These are phyloP conservation scores for Collybia mongolica DNA, from an alignment of 768 basidiomycete genomes.

Conservation along the genomic window DNA sequence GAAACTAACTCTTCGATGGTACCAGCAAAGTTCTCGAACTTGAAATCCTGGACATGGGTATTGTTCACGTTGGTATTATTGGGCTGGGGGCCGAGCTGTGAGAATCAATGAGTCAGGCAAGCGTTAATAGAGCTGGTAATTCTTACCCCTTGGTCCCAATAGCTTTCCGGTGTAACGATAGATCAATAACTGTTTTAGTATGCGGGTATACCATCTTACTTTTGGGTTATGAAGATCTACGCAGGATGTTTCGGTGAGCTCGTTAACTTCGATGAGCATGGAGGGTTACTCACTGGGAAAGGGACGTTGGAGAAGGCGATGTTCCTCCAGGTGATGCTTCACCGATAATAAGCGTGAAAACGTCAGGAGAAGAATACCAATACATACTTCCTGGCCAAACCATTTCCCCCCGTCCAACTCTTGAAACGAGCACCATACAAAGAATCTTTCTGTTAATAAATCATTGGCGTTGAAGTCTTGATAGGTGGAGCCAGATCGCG, in stretches of 20 bases:
- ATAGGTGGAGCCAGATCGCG: not conserved
- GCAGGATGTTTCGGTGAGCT: not conserved
- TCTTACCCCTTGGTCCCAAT: constrained; percentile 59
- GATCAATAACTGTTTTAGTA: not conserved
- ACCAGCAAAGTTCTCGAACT: constrained; percentile 54
- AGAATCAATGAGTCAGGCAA: not conserved
- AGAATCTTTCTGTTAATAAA: constrained; percentile 36
- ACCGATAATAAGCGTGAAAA: not conserved
- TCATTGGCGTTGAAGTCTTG: not conserved
- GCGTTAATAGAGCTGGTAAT: not conserved
- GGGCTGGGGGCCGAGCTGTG: constrained; percentile 39
- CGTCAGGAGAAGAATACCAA: not conserved
- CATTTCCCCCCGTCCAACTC: constrained; percentile 66
- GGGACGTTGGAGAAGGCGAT: constrained; percentile 51
- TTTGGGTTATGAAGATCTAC: constrained; percentile 63
- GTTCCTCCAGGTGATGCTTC: constrained; percentile 58
- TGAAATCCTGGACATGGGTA: constrained; percentile 55
- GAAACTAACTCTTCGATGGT: constrained; percentile 43
- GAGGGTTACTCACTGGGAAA: constrained; percentile 43
- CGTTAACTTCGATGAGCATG: not conserved
- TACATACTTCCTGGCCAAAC: constrained; percentile 51
- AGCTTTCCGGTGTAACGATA: constrained; percentile 33
- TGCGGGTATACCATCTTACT: constrained; percentile 30
- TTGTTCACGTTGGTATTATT: constrained; percentile 45
- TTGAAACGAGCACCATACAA: constrained; percentile 66